Evolutionary conservation across 83 land plant species (phyloP).

Genomic region (Picea mariana): DNA sequence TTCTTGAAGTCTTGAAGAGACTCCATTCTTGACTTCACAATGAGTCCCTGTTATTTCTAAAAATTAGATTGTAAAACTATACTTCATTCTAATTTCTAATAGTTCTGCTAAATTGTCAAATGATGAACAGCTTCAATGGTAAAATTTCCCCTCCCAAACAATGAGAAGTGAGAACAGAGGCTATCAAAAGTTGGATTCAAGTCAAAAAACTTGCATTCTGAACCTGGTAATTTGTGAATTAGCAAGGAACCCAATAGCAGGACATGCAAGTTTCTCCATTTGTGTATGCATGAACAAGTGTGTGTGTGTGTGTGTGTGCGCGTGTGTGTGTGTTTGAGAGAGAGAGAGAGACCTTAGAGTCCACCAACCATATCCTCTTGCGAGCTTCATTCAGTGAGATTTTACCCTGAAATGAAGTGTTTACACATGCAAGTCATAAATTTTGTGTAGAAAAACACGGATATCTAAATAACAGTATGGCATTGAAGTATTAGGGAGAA

Average conservation of each 20-base stretch:
- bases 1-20: constrained; percentile 42
- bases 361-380: constrained; percentile 48
- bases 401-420: constrained; percentile 28
- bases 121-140: background rate
- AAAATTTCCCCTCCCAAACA: no score
- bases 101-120: background rate
- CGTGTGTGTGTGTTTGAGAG: background rate
- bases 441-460: background rate
- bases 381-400: constrained; percentile 47
- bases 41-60: constrained; percentile 43
- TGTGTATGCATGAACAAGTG: background rate
- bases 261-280: background rate
- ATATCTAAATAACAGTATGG: background rate
- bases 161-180: no score
- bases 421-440: background rate
- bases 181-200: background rate
- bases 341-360: constrained; percentile 40
- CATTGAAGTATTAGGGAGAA: background rate
- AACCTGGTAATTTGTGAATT: background rate
- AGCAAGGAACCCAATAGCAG: background rate
- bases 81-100: background rate
- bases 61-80: background rate
- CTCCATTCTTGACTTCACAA: constrained; percentile 49
- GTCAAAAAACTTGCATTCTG: background rate
- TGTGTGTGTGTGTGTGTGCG: constrained; percentile 8